Conservation (phyloP, 2,329 filamentous ascomycete genomes). For the Bipolaris gigantea region DNA sequence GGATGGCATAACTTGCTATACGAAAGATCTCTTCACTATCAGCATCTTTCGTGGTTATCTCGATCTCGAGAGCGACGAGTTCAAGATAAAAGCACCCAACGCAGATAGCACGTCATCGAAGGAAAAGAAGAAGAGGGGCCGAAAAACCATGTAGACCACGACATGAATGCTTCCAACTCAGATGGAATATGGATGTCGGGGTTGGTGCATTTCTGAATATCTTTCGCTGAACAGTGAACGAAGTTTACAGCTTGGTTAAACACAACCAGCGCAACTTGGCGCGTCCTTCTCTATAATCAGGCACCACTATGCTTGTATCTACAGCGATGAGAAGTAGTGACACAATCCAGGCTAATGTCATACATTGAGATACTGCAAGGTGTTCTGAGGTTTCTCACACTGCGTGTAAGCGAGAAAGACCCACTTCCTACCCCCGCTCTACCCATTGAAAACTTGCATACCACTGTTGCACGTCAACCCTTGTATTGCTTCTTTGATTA, state of each 20-base stretch:
- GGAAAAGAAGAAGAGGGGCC: conserved; percentile 21
- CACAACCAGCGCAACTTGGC: background rate
- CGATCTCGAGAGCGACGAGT: conserved; percentile 46
- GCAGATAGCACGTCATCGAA: conserved; percentile 3
- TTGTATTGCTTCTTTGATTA: background rate
- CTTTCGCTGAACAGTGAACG: conserved; percentile 12
- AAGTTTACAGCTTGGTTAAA: background rate
- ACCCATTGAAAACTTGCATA: background rate
- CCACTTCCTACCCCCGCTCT: conserved; percentile 5
- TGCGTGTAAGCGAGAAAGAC: conserved; percentile 12
- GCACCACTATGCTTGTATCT: background rate
- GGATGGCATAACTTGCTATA: conserved; percentile 42
- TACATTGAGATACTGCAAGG: background rate
- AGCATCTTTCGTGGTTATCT: conserved; percentile 50
- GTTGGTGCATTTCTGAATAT: background rate
- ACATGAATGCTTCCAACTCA: background rate
- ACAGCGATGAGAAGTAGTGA: background rate
- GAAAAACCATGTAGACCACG: conserved; percentile 14
- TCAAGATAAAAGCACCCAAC: conserved; percentile 27
- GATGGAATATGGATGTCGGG: background rate
- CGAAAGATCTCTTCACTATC: conserved; percentile 49
- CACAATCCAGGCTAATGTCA: background rate
- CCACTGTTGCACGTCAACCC: background rate
- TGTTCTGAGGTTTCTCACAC: background rate
- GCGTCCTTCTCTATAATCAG: background rate